These are phyloP conservation scores for Malus sylvestris DNA, from an alignment of 306 rosid genomes.

Conservation along the genomic window DNA sequence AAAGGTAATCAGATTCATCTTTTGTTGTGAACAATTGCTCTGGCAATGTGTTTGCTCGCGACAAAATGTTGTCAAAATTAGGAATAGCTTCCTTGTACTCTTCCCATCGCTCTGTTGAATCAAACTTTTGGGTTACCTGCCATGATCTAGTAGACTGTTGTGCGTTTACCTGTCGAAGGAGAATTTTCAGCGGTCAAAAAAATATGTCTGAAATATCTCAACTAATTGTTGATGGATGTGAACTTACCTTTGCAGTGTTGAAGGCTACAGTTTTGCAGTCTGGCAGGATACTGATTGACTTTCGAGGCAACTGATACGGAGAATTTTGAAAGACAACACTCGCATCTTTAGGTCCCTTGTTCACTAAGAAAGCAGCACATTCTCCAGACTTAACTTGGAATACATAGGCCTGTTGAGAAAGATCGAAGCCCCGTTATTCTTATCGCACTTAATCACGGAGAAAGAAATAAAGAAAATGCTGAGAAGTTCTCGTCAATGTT, in stretches of 20 bases:
- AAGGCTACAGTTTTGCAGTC: constrained; percentile 33
- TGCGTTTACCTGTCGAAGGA: constrained; percentile 26
- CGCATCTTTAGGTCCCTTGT: constrained; percentile 17
- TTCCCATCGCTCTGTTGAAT: constrained; percentile 18
- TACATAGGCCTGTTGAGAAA: constrained; percentile 22
- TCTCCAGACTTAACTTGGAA: constrained; percentile 23
- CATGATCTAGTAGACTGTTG: constrained; percentile 26
- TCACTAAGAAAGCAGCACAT: constrained; percentile 45
- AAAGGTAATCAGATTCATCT: constrained; percentile 38
- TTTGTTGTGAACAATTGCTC: constrained; percentile 29
- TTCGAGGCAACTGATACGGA: constrained; percentile 16
- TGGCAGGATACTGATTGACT: constrained; percentile 37
- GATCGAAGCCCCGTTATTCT: not conserved
- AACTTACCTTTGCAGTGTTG: constrained; percentile 26
- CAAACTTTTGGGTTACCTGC: constrained; percentile 13
- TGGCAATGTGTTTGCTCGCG: constrained; percentile 10
- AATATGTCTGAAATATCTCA: not conserved
- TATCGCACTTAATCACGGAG: not conserved
- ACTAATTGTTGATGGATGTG: not conserved
- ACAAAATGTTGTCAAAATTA: constrained; percentile 9
- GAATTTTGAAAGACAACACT: constrained; percentile 15
- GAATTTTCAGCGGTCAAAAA: not conserved
- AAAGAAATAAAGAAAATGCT: not conserved
- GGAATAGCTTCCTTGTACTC: constrained; percentile 30
- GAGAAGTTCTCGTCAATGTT: not conserved